Evolutionary conservation across 2,329 filamentous ascomycete species (phyloP), one percentile per base, ranked within the genome.

Genomic region (Epichloe amarillans): DNA sequence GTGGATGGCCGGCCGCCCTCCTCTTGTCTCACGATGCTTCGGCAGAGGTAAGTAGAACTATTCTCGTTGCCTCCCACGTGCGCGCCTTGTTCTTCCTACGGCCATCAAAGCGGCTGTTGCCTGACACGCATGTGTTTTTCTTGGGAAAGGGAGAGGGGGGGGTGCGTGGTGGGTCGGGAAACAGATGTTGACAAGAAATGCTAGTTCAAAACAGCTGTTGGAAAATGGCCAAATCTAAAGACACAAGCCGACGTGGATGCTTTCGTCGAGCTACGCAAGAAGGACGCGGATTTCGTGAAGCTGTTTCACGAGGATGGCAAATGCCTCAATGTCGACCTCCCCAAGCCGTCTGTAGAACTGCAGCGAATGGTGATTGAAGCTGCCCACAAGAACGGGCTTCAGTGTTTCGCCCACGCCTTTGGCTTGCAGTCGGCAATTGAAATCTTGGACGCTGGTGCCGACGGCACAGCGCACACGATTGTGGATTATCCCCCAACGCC

Each of bases 221-320:
- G 5, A 2, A 67, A 63, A 3, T 76, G 72, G 73, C 73, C 73
- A 5, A 70, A 54, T 8, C 45, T 58, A n/a, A 63, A 62, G 5
- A 66, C 64, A 4, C 56, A 62, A 8, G 61, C 68, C 37, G 71
- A 67, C 23, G 73, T 72, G 1, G 54, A 65, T 2, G 57, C 64
- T 15, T 75, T 70, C 52, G 60, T 75, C 2, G 60, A 66, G 12
- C 65, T 68, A 53, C 65, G 66, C 2, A 54, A 66, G 11, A 60
- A 60, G 11, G 69, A 74, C 50, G 70, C 68, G 2, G 68, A 74
- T 52, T 75, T 74, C 59, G 72, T 75, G 57, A 76, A 76, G 56
- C 59, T 76, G 46, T 73, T 76, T 66, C 71, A 76, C 54, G 73
- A 76, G 54, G 66, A 63, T 48, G 73, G 73, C 3, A 63, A 57